Percentiles rank a stretch among this genome's conserved stretches.
Conservation (phyloP, 1,139 yeast species). For the Martiniozyma asiatica region DNA sequence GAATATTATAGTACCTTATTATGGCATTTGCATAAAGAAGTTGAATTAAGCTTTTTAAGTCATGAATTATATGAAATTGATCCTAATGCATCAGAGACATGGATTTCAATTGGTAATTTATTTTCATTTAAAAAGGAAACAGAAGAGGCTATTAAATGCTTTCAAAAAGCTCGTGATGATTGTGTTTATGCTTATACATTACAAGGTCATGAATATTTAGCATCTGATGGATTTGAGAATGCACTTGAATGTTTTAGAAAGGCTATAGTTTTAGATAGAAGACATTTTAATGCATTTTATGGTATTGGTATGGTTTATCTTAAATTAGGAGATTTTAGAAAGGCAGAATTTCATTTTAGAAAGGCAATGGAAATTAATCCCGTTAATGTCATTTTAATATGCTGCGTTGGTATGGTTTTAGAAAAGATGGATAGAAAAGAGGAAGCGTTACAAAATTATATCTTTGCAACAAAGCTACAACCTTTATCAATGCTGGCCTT, state of each 20-base stretch:
- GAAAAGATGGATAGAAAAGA: constrained; percentile 63
- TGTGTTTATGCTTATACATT: constrained; percentile 86
- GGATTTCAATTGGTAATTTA: constrained; percentile 89
- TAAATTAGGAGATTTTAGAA: constrained; percentile 71
- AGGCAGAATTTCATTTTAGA: constrained; percentile 79
- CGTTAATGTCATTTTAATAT: constrained; percentile 74
- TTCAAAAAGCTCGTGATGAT: constrained; percentile 58
- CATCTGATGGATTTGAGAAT: constrained; percentile 82
- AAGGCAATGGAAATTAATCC: constrained; percentile 87
- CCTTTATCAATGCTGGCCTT: constrained; percentile 80
- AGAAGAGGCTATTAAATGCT: constrained; percentile 83
- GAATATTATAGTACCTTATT: constrained; percentile 80
- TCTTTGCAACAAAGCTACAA: constrained; percentile 71
- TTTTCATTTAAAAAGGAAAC: constrained; percentile 77
- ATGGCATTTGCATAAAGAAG: constrained; percentile 85
- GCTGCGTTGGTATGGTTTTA: constrained; percentile 90
- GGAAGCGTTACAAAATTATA: constrained; percentile 73
- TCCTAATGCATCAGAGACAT: constrained; percentile 57
- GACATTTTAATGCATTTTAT: constrained; percentile 90
- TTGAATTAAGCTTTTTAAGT: constrained; percentile 70
- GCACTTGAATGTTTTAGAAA: constrained; percentile 77
- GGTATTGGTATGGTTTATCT: constrained; percentile 94
- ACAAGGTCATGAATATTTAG: constrained; percentile 85
- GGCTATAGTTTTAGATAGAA: constrained; percentile 64
- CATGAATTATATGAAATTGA: constrained; percentile 66